Percentiles rank a stretch among this genome's conserved stretches.
Conservation (phyloP, 108 stramenopile species). For the Cyclostephanos invisitatus region DNA sequence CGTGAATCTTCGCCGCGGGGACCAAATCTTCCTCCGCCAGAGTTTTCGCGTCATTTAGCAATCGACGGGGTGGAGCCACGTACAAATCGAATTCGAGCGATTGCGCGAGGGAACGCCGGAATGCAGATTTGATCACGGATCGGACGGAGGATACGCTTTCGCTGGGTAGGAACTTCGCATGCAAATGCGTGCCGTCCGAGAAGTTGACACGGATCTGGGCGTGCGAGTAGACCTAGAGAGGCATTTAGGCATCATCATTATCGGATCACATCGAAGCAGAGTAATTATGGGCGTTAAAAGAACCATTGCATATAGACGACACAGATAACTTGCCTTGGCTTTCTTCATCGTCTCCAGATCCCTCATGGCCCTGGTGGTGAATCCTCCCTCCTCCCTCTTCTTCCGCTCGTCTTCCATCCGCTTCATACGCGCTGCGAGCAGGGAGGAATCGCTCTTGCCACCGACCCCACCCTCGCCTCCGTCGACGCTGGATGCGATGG, state of each 20-base stretch:
- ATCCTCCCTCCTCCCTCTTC: constrained; percentile 67
- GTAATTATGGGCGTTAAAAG: neutral
- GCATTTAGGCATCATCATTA: neutral
- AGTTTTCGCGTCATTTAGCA: constrained; percentile 49
- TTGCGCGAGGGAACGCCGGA: constrained; percentile 20
- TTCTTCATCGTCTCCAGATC: constrained; percentile 78
- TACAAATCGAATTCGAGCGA: constrained; percentile 68
- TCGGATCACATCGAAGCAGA: neutral
- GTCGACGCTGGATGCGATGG: constrained; percentile 1
- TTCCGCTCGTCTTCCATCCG: constrained; percentile 56
- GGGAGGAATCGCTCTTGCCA: constrained; percentile 52
- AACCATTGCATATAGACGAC: no score
- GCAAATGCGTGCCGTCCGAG: constrained; percentile 57
- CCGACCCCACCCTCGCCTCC: constrained; percentile 10
- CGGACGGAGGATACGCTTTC: constrained; percentile 56
- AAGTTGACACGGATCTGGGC: constrained; percentile 69
- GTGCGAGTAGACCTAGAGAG: constrained; percentile 59
- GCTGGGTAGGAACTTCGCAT: constrained; percentile 65
- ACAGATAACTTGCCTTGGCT: constrained; percentile 47
- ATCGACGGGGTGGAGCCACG: constrained; percentile 73
- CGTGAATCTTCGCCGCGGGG: constrained; percentile 80
- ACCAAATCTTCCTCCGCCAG: constrained; percentile 68
- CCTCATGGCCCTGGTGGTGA: constrained; percentile 87
- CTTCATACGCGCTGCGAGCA: constrained; percentile 60
- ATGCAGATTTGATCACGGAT: constrained; percentile 35